Evolutionary conservation across 2,329 filamentous ascomycete species (phyloP), one percentile per base, ranked within the genome.

Genomic region (Thermoascus crustaceus): DNA sequence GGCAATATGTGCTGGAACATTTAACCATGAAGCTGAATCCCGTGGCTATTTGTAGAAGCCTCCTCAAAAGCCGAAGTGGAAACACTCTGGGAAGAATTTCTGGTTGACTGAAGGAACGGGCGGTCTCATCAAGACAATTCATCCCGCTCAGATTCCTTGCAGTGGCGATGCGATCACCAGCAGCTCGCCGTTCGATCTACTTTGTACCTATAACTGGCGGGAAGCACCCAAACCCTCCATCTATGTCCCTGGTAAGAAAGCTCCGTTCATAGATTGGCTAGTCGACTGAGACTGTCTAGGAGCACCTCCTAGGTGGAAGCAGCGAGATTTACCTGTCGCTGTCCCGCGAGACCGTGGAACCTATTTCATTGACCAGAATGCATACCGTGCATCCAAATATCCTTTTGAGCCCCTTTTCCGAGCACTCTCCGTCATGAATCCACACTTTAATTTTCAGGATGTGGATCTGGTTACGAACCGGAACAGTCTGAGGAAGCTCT

Each of bases 321-420:
- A 10, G n/a, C 20, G 21, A 22, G n/a, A 33, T 5, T 20, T 20
- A 7, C 41, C 44, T 14, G 19, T 32, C 31, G 36, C 37, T 27
- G 10, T 46, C 22, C 13, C 25, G 8, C 30, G 38, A 18, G 42
- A 44, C 19, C 35, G 33, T 7, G 34, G 40, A 14, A 21, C 36
- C 25, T 55, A 37, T 8, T 53, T 43, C 33, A 39, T 50, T n/a
- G 49, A 57, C 34, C 50, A 54, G 41, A 55, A 55, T 39, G 43
- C 43, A 8, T 37, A 38, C n/a, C 51, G 52, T 10, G 40, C 49
- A 4, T 54, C 53, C 8, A 40, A 37, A 11, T 51, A 39, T 25
- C 43, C 49, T 3, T 48, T 54, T 23, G 45, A 48, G 30, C 47
- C 53, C 6, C 30, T 55, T 4, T 50, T 57, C 18, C 43, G 39